These are phyloP conservation scores for Scolecobasidium constrictum DNA, from an alignment of 2,329 filamentous ascomycete genomes.

Conservation along the genomic window DNA sequence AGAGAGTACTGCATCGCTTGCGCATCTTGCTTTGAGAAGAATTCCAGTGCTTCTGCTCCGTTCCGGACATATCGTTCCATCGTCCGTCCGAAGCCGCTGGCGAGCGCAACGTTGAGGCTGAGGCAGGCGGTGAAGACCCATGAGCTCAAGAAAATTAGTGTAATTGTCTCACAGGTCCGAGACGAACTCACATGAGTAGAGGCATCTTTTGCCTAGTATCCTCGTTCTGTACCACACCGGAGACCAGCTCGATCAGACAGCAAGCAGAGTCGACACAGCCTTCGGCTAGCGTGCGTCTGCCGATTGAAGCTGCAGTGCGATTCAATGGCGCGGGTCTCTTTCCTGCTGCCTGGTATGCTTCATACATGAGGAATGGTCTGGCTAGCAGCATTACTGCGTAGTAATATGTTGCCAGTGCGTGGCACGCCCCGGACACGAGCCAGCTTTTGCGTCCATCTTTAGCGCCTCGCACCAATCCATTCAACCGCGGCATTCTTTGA, in stretches of 20 bases:
- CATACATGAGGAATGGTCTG: conserved; percentile 42
- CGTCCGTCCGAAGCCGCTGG: neutral
- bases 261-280: neutral
- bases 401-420: conserved; percentile 40
- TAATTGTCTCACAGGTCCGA: neutral
- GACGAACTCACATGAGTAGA: neutral
- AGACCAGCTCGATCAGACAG: neutral
- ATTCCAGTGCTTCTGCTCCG: neutral
- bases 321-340: conserved; percentile 8
- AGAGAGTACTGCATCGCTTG: neutral
- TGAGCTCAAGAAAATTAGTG: neutral
- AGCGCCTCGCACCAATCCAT: neutral
- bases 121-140: neutral
- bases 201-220: neutral
- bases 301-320: no score
- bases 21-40: neutral
- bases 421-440: conserved; percentile 34
- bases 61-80: neutral
- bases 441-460: neutral
- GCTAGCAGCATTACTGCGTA: conserved; percentile 44
- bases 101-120: neutral
- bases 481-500: neutral
- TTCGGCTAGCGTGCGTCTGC: neutral
- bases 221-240: neutral
- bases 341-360: conserved; percentile 29